phyloP scores from a whole-genome alignment of 2,329 filamentous ascomycete species.

The Pseudonectria buxi region DNA sequence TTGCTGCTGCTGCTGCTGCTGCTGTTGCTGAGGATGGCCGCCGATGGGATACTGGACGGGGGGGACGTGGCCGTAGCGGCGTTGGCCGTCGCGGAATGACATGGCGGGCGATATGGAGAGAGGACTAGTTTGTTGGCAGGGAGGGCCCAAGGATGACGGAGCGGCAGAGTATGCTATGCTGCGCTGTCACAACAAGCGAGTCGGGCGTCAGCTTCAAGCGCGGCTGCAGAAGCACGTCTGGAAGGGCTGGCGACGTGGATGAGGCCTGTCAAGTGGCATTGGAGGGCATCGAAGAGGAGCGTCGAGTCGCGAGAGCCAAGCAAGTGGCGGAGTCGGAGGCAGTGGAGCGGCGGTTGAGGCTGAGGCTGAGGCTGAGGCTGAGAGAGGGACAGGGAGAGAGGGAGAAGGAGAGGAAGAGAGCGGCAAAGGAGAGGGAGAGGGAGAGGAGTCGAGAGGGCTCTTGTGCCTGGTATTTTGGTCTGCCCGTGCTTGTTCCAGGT shows the following conservation, averaged over 20 bases:
- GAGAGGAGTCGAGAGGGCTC: no score
- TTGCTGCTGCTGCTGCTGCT: conserved; percentile 26
- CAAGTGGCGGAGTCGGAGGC: not conserved
- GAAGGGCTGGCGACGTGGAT: conserved; percentile 16
- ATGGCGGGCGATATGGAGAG: conserved; percentile 32
- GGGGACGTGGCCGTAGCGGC: conserved; percentile 60
- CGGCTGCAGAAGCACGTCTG: conserved; percentile 11
- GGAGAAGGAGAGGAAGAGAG: not conserved
- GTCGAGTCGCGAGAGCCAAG: conserved; percentile 6
- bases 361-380: not conserved
- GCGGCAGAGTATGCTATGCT: conserved; percentile 19
- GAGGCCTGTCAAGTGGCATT: conserved; percentile 19
- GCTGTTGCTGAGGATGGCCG: conserved; percentile 26
- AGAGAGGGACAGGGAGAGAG: not conserved
- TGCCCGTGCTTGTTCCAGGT: no score
- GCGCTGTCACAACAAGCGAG: conserved; percentile 9
- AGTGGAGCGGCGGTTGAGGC: not conserved
- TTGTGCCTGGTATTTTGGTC: no score
- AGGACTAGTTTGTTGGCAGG: conserved; percentile 3
- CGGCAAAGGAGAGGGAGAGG: not conserved
- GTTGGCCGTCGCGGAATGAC: conserved; percentile 58
- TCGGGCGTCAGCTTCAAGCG: no score
- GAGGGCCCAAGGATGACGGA: conserved; percentile 10
- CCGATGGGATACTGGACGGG: conserved; percentile 57
- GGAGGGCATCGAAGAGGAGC: conserved; percentile 17